Percentiles rank a stretch among this genome's conserved stretches.
These are phyloP conservation scores for slime mould (Dictyostelium discoideum) DNA, from an alignment of 78 protist species.

Conservation along the genomic window DNA sequence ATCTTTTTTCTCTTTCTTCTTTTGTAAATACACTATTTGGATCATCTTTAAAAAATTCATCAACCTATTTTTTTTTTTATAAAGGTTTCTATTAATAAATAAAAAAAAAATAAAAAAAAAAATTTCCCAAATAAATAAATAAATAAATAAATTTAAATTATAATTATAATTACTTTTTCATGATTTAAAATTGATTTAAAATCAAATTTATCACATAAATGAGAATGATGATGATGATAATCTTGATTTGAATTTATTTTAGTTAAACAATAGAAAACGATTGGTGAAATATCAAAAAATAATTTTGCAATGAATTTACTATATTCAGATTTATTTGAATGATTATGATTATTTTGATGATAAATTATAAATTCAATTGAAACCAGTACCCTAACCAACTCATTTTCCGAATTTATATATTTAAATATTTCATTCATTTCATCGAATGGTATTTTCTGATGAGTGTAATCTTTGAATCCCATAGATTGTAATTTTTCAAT, in stretches of 20 bases:
- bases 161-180: neutral
- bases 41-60: neutral
- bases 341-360: slow-evolving; percentile 1
- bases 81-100: neutral
- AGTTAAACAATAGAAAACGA: neutral
- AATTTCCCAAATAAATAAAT: neutral
- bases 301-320: neutral
- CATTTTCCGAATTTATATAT: neutral
- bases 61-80: neutral
- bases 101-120: neutral
- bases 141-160: too few species aligned
- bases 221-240: neutral
- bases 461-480: neutral
- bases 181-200: neutral
- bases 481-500: neutral
- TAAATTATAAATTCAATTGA: neutral
- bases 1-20: neutral
- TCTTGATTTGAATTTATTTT: neutral
- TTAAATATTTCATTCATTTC: slow-evolving; percentile 3
- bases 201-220: neutral
- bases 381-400: neutral
- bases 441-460: neutral
- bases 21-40: neutral
- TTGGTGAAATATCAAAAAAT: neutral
- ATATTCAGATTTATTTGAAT: neutral